These are phyloP conservation scores for Aureobasidium uvarum DNA, from an alignment of 2,329 filamentous ascomycete species.

Conservation along the genomic window DNA sequence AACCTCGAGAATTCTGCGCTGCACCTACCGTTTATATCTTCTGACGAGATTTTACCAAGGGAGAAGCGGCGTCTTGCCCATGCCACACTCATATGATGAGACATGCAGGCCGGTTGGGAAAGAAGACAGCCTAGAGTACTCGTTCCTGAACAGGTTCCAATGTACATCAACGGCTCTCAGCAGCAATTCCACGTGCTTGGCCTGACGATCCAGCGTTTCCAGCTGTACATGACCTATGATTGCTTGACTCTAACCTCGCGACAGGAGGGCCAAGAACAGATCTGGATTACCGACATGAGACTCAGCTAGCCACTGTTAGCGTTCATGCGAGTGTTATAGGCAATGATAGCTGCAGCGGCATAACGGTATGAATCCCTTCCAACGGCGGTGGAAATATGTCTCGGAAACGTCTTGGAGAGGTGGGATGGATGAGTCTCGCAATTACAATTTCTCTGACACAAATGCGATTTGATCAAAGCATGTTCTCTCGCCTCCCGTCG, in stretches of 20 bases:
- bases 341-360: neutral
- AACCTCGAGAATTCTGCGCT: neutral
- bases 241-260: neutral
- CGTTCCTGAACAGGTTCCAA: neutral
- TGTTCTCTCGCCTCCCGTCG: neutral
- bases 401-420: neutral
- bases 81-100: neutral
- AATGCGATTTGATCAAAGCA: neutral
- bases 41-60: neutral
- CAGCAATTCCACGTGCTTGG: neutral
- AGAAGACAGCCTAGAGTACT: constrained; percentile 1
- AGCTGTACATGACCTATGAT: neutral
- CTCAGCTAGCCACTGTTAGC: constrained; percentile 10
- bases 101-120: constrained; percentile 4
- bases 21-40: neutral
- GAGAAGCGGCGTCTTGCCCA: neutral
- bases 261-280: neutral
- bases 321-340: neutral
- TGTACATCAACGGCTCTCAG: constrained; percentile 11
- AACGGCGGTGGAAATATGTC: constrained; percentile 18
- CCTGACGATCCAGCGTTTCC: neutral
- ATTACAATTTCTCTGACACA: neutral
- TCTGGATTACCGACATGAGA: neutral
- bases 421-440: neutral
- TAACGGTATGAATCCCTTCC: constrained; percentile 2